Conservation (phyloP, 2,329 filamentous ascomycete genomes). For the Colletotrichum horii region DNA sequence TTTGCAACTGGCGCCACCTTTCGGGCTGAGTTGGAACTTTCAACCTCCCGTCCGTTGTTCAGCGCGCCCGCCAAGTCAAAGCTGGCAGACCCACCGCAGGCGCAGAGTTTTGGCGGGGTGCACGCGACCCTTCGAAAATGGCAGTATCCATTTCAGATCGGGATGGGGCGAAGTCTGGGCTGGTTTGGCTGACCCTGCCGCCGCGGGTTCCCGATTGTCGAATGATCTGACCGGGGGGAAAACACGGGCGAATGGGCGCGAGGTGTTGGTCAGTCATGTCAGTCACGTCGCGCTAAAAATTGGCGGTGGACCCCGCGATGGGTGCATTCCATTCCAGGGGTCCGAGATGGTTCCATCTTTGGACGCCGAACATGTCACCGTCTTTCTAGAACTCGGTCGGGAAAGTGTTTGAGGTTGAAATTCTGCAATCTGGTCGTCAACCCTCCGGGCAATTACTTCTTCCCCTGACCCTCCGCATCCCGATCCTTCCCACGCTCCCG, state of each 20-base stretch:
- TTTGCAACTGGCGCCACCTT: slow-evolving; percentile 12
- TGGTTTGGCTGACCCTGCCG: background rate
- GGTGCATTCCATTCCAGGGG: background rate
- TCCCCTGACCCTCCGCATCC: background rate
- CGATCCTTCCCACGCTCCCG: background rate
- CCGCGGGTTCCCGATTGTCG: slow-evolving; percentile 1
- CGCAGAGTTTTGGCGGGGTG: background rate
- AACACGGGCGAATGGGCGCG: background rate
- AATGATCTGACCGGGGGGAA: background rate
- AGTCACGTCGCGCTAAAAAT: background rate
- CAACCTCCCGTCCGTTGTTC: too few relatives aligned
- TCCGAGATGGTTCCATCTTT: background rate
- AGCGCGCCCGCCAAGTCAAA: background rate
- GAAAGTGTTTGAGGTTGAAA: background rate
- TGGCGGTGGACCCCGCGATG: background rate
- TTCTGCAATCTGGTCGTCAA: background rate
- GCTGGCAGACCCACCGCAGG: background rate
- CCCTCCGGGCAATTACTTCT: background rate
- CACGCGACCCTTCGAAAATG: background rate
- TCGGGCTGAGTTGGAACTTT: background rate
- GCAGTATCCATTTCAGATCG: background rate
- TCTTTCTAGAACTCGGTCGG: background rate
- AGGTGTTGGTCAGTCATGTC: background rate
- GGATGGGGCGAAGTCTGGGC: background rate
- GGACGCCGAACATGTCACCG: background rate